Base-by-base conservation (phyloP, 108 stramenopile species). In the Cyclotella baltica region DNA sequence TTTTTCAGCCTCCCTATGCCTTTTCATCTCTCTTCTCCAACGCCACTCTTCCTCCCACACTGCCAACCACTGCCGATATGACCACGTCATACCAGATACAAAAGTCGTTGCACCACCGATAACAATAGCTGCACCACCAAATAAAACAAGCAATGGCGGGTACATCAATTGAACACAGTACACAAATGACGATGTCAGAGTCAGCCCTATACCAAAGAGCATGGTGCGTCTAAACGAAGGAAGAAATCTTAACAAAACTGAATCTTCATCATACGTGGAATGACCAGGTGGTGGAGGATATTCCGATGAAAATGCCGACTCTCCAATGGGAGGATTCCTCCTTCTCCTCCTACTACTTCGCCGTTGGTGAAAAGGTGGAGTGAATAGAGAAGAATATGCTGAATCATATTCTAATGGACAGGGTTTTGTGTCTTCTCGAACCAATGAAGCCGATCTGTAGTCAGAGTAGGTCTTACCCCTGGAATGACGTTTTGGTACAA, bases 141-240 rank as follows among this genome's bases (percentile, higher is more conserved):
- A 58, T 20, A 83, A 53, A n/a, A 66, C 81, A 34, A 83, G 46
- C 43, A 83, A 52, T 34, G 81, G 81, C 34, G 81, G 81, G 47
- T 76, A 83, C 29, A 83, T 64, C 55, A 83, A 67, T 72, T 83
- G 81, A 20, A 71, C 75, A 46, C 81, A 83, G 25, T 76, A 76
- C 8, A 67, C 66, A 18, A 83, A 72, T 5, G 81, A 83, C 0
- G 81, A 76, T 13, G 81, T 83, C 13, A 83, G 65, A 30, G 81
- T 71, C 25, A 83, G 74, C 22, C 81, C 81, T 46, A 83, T 46
- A 38, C 75, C 81, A 64, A 76, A 28, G 18, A 83, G 70, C 75
- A 83, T 71, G n/a, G 70, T 72, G 25, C 70, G 74, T 38, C 81
- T 58, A 33, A 83, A 34, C 10, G 81, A 76, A 15, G 81, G 81